Evolutionary conservation across 345 rosid genomes (phyloP).

Genomic region (Euphorbia lathyris): DNA sequence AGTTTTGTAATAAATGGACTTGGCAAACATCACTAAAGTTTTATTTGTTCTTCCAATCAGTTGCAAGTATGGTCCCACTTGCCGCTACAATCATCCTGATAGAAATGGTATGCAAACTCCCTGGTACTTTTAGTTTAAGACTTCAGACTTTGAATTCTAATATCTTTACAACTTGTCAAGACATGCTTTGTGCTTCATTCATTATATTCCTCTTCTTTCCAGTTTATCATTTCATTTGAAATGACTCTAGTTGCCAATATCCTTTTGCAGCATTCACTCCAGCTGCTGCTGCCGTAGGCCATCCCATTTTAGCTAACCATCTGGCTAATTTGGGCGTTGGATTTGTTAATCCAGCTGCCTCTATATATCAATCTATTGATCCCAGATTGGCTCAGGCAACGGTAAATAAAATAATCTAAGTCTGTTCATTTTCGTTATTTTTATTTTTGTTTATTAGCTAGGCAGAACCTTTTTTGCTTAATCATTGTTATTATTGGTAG

Average conservation of each 20-base stretch:
- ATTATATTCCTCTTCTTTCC: not conserved
- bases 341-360: conserved; percentile 50
- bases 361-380: conserved; percentile 60
- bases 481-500: not conserved
- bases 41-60: conserved; percentile 35
- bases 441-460: not conserved
- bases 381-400: conserved; percentile 38
- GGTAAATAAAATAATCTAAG: conserved; percentile 26
- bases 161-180: not conserved
- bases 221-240: not conserved
- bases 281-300: conserved; percentile 52
- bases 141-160: not conserved
- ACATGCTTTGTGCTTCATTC: not conserved
- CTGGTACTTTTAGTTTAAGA: not conserved
- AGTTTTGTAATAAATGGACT: not conserved
- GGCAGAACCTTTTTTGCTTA: not conserved
- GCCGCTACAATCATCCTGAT: conserved; percentile 97
- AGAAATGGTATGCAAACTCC: conserved; percentile 52
- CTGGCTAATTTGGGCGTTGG: conserved; percentile 48
- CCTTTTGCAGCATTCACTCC: conserved; percentile 62
- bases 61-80: conserved; percentile 91
- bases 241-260: conserved; percentile 9
- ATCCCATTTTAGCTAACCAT: conserved; percentile 46
- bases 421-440: not conserved
- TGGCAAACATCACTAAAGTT: conserved; percentile 8